Base-by-base conservation (phyloP, 352 stramenopile genomes). In the Achlya hypogyna region DNA sequence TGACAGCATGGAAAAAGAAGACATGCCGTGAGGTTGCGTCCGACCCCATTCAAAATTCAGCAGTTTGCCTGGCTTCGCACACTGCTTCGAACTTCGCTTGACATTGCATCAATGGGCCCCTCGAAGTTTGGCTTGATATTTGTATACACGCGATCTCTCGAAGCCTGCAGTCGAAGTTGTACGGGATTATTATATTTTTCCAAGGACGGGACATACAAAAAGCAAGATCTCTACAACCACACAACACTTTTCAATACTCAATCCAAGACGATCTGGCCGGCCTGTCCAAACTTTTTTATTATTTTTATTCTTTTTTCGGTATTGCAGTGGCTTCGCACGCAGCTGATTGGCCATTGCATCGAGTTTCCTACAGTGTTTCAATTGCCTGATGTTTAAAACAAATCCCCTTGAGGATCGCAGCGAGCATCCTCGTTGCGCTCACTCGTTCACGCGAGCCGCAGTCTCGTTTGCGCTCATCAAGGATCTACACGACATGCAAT, bases 161-260 rank as follows among this genome's bases (percentile, higher is more conserved):
- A 45, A 45, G 38, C 6, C 12, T 3, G 2, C 4, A 45, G 38
- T 10, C 38, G 38, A 45, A 45, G 38, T 45, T 45, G 38, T 18
- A 18, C 4, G 6, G 38, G 12, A 10, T 10, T 10, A 1, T 18
- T 16, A 16, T 42, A 14, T 42, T 16, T 42, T 14, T 42, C 34
- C 6, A 3, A 45, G 38, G 38, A 45, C 38, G 38, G 25, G 25
- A 16, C 8, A 56, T 56, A 56, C 49, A 56, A 56, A 56, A 10
- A 56, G 12, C 25, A 56, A 56, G 49, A 27, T 10, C 20, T 22
- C 25, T 56, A 56, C 49, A 56, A 56, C 31, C 49, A 56, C 49
- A 56, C 49, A 56, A 56, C 42, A 59, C 27, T 67, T 34, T 64
- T 49, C 42, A 35, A 67, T 67, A 67, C 42, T 59, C 56, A 54